Evolutionary conservation across 2,329 filamentous ascomycete genomes (phyloP).

Genomic region (Fonsecaea erecta): DNA sequence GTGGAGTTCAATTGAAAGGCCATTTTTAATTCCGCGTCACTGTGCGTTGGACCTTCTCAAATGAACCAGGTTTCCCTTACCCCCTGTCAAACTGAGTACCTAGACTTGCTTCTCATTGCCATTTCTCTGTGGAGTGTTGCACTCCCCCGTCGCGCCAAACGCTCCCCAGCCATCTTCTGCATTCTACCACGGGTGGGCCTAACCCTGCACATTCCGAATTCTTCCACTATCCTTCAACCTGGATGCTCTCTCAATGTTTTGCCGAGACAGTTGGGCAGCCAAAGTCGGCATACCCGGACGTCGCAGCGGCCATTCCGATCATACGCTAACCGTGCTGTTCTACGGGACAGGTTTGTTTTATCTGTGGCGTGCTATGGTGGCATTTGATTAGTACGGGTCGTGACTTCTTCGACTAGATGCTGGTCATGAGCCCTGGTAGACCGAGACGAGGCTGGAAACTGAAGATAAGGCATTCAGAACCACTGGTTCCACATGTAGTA

Average conservation of each 20-base stretch:
- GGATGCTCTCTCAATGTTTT: background rate
- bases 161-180: background rate
- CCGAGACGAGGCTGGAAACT: too few relatives aligned
- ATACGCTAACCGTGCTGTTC: background rate
- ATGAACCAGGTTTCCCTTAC: background rate
- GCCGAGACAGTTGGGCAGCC: background rate
- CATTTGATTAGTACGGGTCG: background rate
- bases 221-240: background rate
- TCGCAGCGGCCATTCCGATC: background rate
- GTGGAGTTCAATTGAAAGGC: background rate
- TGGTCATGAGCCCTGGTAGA: background rate
- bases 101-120: background rate
- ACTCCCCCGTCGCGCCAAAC: background rate
- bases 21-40: background rate
- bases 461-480: background rate
- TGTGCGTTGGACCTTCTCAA: background rate
- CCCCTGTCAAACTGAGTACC: background rate
- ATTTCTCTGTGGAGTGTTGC: background rate
- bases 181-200: background rate
- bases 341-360: background rate
- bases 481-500: background rate
- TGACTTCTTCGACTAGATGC: background rate
- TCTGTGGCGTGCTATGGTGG: background rate
- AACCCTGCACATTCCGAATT: background rate
- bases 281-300: background rate